Base-by-base conservation (phyloP, 1,284 basidiomycete species). In the Heterobasidion occidentale region DNA sequence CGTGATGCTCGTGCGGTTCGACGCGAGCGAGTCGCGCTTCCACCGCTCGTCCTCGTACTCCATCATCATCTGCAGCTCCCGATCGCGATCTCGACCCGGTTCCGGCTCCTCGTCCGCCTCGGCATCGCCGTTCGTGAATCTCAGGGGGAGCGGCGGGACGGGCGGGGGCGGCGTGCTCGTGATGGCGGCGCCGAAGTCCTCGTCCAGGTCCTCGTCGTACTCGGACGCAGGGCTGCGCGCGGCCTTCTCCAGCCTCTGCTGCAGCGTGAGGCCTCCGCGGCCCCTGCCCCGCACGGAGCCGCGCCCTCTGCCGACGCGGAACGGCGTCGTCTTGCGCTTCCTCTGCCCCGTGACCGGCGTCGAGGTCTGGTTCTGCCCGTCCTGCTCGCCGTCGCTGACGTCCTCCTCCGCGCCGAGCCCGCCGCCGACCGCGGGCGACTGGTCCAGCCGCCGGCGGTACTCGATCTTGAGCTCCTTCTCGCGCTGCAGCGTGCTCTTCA, bases 381-480 rank as follows among this genome's bases (percentile, higher is more conserved):
- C 74, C 3, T 71, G 14, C 1, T 72, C 69, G 8, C 80, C 80
- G 6, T 71, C 75, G 33, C 51, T 63, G n/a, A 61, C 74, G n/a
- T 77, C 76, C 7, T 73, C 76, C 46, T 79, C 80, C 70, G 47
- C 62, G 38, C 61, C 65, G 9, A 60, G 46, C 42, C 62, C 47
- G 3, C 12, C 12, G 5, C 12, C 65, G 17, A 62, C 61, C 48
- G 71, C 64, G 46, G 72, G 68, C 57, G 75, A 64, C 61, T 76
- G 73, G 11, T 62, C 61, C 14, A 62, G 55, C 34, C 84, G 69
- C 62, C 76, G 79, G 57, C 80, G 76, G 64, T 81, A 79, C 58
- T 86, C 83, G 67, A 91, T 80, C 51, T 84, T 79, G 60, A 83
- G 70, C 73, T 88, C 86, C 71, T 92, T 92, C 75, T 93, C 91